Conservation (phyloP, 176 grass and related monocot genomes). For the Hsuehochloa calcarea region DNA sequence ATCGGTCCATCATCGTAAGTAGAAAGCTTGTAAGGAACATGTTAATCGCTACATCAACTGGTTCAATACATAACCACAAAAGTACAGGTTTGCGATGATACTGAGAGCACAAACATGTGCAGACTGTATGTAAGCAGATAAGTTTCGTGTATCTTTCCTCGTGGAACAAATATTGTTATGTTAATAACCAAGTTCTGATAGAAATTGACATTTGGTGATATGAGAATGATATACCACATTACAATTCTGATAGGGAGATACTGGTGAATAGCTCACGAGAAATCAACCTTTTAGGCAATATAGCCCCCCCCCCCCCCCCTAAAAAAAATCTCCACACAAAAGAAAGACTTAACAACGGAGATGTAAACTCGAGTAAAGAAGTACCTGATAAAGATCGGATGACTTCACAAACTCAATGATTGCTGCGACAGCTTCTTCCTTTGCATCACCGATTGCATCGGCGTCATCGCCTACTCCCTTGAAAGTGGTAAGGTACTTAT, state of each 20-base stretch:
- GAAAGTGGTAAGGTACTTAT: slow-evolving; percentile 82
- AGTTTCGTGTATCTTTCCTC: not conserved
- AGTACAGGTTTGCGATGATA: not conserved
- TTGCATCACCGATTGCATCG: slow-evolving; percentile 53
- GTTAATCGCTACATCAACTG: not conserved
- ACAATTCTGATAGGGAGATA: not conserved
- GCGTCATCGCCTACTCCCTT: slow-evolving; percentile 52
- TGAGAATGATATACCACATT: not conserved
- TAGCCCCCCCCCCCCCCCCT: fast-evolving
- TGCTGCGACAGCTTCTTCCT: slow-evolving; percentile 70
- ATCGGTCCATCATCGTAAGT: not conserved
- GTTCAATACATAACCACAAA: not conserved
- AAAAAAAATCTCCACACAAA: not conserved
- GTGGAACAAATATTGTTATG: not conserved
- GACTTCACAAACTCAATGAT: slow-evolving; percentile 83
- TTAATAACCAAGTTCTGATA: not conserved
- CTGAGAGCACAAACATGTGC: not conserved
- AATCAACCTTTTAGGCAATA: not conserved
- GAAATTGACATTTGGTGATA: not conserved
- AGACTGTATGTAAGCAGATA: not conserved
- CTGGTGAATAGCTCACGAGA: not conserved
- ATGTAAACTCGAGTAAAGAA: not conserved
- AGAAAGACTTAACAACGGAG: not conserved
- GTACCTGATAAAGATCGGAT: slow-evolving; percentile 70
- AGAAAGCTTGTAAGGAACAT: not conserved